Base-by-base conservation (phyloP, 2,329 filamentous ascomycete species). In the Westerdykella ornata region DNA sequence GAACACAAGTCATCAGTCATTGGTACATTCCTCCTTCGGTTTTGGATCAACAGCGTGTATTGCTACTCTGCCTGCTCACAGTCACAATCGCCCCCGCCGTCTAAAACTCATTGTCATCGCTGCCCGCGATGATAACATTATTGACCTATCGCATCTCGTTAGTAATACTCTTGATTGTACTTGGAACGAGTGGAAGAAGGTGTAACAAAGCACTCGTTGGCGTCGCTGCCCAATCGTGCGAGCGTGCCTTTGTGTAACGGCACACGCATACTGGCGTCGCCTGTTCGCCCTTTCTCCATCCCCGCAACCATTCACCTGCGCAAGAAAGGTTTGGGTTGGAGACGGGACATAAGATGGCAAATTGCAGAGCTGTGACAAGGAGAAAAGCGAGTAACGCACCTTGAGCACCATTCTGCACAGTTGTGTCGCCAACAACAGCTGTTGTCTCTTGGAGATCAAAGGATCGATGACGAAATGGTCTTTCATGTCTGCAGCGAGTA, bases 401-500 rank as follows among this genome's bases (percentile, higher is more conserved):
- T 78, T 57, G 45, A 66, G 53, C 34, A 65, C 62, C 90, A 98
- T 97, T 53, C 92, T 82, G 75, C 92, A 97, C 54, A 98, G 75
- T 73, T 98, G 92, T 39, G 94, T 98, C 22, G 92, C 92, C 52
- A 98, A 78, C 72, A 96, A 81, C 46, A 98, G 78, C 72, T 98
- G 92, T 73, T 96, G 89, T 70, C 87, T 85, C 79, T 98, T 98
- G 57, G 92, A 92, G 65, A 98, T 98, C 62, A 98, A 74, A 39
- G 92, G 94, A 65, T 98, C 92, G 64, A 98, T 97, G 53, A 96
- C 92, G 68, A 98, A 98, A 53, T 92, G 86, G 56, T 95, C 82
- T 73, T 85, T 89, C 92, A 98, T 98, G 71, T 97, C 82, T 81
- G 61, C 37, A 43, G 38, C n/a, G n/a, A 43, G 39, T 44, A 48